Base-by-base conservation (phyloP, 306 rosid genomes). In the Quercus robur region DNA sequence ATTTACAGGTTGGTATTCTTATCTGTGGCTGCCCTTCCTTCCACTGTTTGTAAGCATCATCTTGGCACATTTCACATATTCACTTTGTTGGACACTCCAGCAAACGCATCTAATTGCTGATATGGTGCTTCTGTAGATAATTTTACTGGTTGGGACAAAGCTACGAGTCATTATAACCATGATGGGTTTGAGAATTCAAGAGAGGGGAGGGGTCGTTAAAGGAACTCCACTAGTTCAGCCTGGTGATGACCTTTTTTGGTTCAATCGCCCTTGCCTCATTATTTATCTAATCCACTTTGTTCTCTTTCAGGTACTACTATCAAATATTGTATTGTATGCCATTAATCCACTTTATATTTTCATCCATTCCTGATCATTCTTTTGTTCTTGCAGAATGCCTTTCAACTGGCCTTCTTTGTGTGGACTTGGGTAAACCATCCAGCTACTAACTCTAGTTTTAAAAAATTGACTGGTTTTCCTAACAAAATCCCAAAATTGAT, bases 201-300 rank as follows among this genome's bases (percentile, higher is more conserved):
- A 88, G 73, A 84, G 97, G 76, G 97, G 97, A 83, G 94, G 85
- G 64, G 91, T 94, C 1, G 87, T 94, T 15, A 91, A 87, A 84
- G 98, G 98, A 0, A 85, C 83, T 21, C 98, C 97, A 0, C 89
- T 92, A 83, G 98, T 94, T 5, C 90, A 94, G 51, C 98, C 88
- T 2, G 94, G 97, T 5, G 97, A 94, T 75, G 75, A 92, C 70
- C 91, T 89, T 54, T 94, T 94, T 62, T 94, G 98, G 97, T 92
- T 94, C 54, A 87, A 87, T 52, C 77, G 90, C n/a, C 98, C 98
- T n/a, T 77, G 81, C 4, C 89, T 92, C 67, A 81, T 92, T 71
- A 97, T 94, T 64, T 84, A 82, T 78, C 93, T 94, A n/a, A 91
- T 94, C 73, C 88, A 92, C 75, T 94, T 92, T 54, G 94, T 89